Evolutionary conservation across 495 filamentous ascomycete species (phyloP).

Genomic region (Endocarpon pusillum): DNA sequence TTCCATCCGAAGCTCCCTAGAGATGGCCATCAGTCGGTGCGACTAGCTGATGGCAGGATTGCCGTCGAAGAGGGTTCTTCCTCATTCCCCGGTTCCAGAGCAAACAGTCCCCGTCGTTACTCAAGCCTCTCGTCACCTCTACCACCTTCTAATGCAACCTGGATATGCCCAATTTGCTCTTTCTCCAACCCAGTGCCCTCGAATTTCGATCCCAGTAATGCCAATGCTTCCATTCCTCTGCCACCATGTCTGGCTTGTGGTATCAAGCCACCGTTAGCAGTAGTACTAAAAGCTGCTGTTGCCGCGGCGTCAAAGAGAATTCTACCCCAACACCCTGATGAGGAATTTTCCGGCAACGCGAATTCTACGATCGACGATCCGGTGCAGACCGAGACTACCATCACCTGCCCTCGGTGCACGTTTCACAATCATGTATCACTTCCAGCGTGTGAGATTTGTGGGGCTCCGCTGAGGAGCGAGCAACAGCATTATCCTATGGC

Average conservation of each 20-base stretch:
- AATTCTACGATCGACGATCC: not conserved
- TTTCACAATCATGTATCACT: conserved; percentile 87
- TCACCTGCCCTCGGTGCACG: conserved; percentile 71
- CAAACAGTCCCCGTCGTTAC: too few relatives aligned
- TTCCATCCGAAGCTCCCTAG: conserved; percentile 60
- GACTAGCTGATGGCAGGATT: too few relatives aligned
- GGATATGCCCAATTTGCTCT: conserved; percentile 94
- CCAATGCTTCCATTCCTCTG: conserved; percentile 55
- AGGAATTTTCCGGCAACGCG: too few relatives aligned
- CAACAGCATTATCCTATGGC: too few relatives aligned
- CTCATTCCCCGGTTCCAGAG: too few relatives aligned
- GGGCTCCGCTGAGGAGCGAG: conserved; percentile 41
- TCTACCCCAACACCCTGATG: conserved; percentile 28
- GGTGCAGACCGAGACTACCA: conserved; percentile 5
- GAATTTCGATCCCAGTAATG: conserved; percentile 73
- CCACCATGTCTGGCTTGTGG: conserved; percentile 85
- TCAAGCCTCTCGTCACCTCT: conserved; percentile 15
- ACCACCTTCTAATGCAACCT: conserved; percentile 48
- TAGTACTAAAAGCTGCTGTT: conserved; percentile 72
- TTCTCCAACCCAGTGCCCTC: conserved; percentile 91
- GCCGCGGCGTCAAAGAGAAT: conserved; percentile 42
- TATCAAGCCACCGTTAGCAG: conserved; percentile 72
- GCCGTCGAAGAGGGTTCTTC: too few relatives aligned
- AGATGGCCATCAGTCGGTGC: too few relatives aligned
- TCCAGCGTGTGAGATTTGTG: conserved; percentile 78